Evolutionary conservation across 192 early-diverging fungal genomes (phyloP), one percentile per base, ranked within the genome.

Genomic region (Coemansia sp.): DNA sequence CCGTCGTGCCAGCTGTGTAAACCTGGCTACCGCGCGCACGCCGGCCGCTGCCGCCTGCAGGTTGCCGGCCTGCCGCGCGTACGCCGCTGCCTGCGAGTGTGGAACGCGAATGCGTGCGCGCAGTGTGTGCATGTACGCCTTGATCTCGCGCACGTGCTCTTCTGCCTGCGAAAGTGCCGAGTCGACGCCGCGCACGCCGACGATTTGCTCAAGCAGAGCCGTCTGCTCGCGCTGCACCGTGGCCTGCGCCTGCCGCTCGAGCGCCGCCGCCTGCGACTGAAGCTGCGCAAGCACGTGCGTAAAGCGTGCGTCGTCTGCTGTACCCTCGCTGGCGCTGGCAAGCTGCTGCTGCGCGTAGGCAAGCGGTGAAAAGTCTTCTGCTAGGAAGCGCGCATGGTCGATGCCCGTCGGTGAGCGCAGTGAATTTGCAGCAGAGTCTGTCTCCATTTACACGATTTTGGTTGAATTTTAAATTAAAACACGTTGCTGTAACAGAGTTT

Each of bases 91-190:
- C 63, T 79, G 76, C 47, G 64, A 54, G 30, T 69, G 64, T 4
- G 76, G 70, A 30, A 73, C 70, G 1, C 66, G 70, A 41, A 79
- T 64, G 24, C 48, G 55, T 1, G 66, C 56, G 8, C 70, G 76
- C 53, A 79, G 18, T 3, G 45, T 56, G 23, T 72, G 70, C 70
- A 79, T 73, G 23, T 57, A 55, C 43, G 25, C 5, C 27, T 62
- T 61, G 38, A 79, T 65, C 57, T 73, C 67, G 23, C 70, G 46
- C 37, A 79, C 64, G 33, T 73, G 70, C 24, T 59, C 66, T 18
- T 79, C 76, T 9, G 68, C 55, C 41, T 51, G 58, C 19, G 34
- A 34, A 22, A 79, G 66, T 30, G 59, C 30, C 21, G 51, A 45
- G 44, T 79, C 70, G 14, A 79, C 24, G 10, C 38, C 27, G 15